Conservation (phyloP, 495 filamentous ascomycete species). For the Trichodelitschia bisporula region DNA sequence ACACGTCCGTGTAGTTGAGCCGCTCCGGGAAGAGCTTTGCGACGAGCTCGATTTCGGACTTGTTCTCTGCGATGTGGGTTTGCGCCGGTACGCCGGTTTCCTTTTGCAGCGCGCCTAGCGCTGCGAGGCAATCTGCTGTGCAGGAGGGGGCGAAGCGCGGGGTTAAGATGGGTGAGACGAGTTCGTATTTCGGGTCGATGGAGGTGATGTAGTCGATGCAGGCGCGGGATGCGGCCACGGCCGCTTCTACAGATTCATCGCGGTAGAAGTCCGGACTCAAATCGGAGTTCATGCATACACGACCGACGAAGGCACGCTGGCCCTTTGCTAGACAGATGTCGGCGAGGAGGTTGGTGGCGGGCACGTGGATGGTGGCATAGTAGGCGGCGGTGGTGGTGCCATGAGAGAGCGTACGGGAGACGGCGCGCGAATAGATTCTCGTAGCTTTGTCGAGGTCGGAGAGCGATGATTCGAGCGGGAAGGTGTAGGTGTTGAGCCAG, state of each 20-base stretch:
- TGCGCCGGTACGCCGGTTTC: slow-evolving; percentile 43
- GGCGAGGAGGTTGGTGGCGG: slow-evolving; percentile 69
- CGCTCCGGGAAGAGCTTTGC: slow-evolving; percentile 38
- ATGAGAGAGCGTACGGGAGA: slow-evolving; percentile 57
- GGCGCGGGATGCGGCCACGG: slow-evolving; percentile 28
- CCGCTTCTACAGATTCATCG: slow-evolving; percentile 33
- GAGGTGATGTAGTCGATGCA: slow-evolving; percentile 39
- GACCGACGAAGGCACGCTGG: slow-evolving; percentile 74
- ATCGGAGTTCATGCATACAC: slow-evolving; percentile 66
- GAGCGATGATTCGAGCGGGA: slow-evolving; percentile 65
- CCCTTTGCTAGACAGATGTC: slow-evolving; percentile 48
- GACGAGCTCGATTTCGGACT: slow-evolving; percentile 44
- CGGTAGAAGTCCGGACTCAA: slow-evolving; percentile 49
- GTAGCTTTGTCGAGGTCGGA: slow-evolving; percentile 22
- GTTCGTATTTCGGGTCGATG: slow-evolving; percentile 33
- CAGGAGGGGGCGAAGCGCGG: slow-evolving; percentile 78
- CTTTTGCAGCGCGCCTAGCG: slow-evolving; percentile 36
- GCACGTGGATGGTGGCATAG: slow-evolving; percentile 67
- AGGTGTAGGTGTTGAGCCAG: slow-evolving; percentile 91
- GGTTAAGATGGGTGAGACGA: slow-evolving; percentile 62
- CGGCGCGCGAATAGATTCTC: slow-evolving; percentile 45
- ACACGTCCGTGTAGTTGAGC: slow-evolving; percentile 47
- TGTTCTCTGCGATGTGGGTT: slow-evolving; percentile 83
- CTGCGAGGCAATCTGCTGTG: slow-evolving; percentile 26
- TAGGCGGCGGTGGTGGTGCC: slow-evolving; percentile 83